Percentiles rank a stretch among this genome's conserved stretches.
These are phyloP conservation scores for Suillus spraguei DNA, from an alignment of 768 basidiomycete genomes.

Conservation along the genomic window DNA sequence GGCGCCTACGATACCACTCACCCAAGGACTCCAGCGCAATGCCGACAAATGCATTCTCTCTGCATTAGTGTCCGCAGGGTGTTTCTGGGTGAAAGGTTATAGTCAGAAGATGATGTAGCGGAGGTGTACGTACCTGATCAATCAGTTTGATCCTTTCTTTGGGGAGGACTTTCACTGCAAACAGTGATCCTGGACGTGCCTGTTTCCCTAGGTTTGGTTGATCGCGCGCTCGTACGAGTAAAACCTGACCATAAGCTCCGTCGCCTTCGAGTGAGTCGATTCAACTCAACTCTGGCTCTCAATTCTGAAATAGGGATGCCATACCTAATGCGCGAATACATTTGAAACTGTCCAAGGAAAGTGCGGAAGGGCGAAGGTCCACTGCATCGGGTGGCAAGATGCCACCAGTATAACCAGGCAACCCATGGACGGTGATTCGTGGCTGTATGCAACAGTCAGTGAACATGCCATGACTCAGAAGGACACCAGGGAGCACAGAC, in stretches of 20 bases:
- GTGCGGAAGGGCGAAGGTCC: conserved; percentile 39
- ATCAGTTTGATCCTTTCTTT: conserved; percentile 37
- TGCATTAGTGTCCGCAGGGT: conserved; percentile 34
- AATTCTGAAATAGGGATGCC: neutral
- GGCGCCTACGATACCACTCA: conserved; percentile 45
- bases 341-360: conserved; percentile 43
- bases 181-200: conserved; percentile 40
- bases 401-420: conserved; percentile 16
- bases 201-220: conserved; percentile 28
- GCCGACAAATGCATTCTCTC: conserved; percentile 45
- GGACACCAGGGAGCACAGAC: neutral
- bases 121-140: conserved; percentile 30
- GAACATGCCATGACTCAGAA: neutral
- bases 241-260: conserved; percentile 44
- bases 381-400: conserved; percentile 25
- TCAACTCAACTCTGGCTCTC: neutral
- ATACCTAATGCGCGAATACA: conserved; percentile 44
- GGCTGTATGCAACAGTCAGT: conserved; percentile 19
- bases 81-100: conserved; percentile 19
- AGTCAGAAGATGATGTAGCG: conserved; percentile 3
- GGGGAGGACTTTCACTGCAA: conserved; percentile 48
- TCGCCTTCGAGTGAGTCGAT: conserved; percentile 33
- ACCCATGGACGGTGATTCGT: conserved; percentile 16
- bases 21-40: conserved; percentile 58
- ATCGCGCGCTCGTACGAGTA: conserved; percentile 41